These are phyloP conservation scores for Mallotus nudiflorus DNA, from an alignment of 345 rosid species.

Conservation along the genomic window DNA sequence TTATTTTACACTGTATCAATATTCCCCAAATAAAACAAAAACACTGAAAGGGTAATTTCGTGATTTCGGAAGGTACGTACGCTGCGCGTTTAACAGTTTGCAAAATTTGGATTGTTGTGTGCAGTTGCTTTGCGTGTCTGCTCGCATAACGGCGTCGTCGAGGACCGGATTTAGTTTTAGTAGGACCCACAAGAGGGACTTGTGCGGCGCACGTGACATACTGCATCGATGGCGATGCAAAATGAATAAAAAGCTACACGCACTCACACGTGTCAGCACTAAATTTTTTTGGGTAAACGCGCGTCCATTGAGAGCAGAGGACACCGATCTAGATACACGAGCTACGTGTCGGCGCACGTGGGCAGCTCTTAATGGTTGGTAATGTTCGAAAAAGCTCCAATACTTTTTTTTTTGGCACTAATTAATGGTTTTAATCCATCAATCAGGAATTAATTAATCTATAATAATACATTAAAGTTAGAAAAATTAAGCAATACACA, in stretches of 20 bases:
- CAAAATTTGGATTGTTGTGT: constrained; percentile 7
- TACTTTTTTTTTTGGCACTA: neutral
- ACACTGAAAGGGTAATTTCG: neutral
- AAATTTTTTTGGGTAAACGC: constrained; percentile 30
- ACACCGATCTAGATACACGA: constrained; percentile 35
- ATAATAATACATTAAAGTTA: neutral
- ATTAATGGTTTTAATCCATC: neutral
- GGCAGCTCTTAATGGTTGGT: constrained; percentile 28
- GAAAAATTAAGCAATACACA: constrained; percentile 26
- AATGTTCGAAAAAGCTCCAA: neutral
- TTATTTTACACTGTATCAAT: neutral
- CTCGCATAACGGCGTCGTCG: constrained; percentile 36
- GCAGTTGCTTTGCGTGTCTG: constrained; percentile 7
- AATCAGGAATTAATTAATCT: neutral
- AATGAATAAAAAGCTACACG: constrained; percentile 8
- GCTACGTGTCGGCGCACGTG: constrained; percentile 63
- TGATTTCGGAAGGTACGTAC: neutral
- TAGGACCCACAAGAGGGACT: neutral
- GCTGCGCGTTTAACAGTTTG: neutral
- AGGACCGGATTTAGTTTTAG: constrained; percentile 1
- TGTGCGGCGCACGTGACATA: constrained; percentile 42
- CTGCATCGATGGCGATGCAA: neutral
- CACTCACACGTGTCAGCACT: constrained; percentile 31
- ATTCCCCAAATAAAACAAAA: too few species aligned
- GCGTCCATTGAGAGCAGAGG: constrained; percentile 38